Percentiles rank a stretch among this genome's conserved stretches.
Evolutionary conservation across 1,284 basidiomycete genomes (phyloP).

Genomic region (Microstroma glucosiphilum): DNA sequence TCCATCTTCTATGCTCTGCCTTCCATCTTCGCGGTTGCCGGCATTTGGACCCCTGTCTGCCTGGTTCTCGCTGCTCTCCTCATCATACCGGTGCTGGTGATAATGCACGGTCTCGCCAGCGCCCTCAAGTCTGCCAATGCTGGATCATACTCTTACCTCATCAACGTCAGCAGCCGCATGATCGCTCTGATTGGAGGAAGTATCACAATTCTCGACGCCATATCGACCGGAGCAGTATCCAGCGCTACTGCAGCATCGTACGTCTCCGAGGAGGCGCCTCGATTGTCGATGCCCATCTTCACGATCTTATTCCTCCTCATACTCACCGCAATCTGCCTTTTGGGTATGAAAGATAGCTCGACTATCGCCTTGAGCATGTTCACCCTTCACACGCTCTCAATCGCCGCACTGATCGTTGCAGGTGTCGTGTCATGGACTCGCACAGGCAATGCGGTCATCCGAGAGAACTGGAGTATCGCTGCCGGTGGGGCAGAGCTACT

Average conservation of each 20-base stretch:
- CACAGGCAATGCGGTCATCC: constrained; percentile 20
- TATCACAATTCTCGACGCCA: constrained; percentile 31
- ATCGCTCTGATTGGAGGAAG: constrained; percentile 29
- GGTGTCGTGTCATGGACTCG: constrained; percentile 26
- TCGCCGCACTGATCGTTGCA: constrained; percentile 31
- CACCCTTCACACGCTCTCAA: constrained; percentile 26
- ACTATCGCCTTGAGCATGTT: constrained; percentile 32
- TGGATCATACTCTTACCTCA: constrained; percentile 30
- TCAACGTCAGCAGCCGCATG: constrained; percentile 22
- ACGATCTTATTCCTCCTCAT: constrained; percentile 27
- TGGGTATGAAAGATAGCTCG: constrained; percentile 29
- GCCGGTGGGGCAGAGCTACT: constrained; percentile 11
- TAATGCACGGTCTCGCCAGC: constrained; percentile 32
- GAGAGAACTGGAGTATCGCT: constrained; percentile 24
- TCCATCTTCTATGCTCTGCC: constrained; percentile 38
- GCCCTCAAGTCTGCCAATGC: constrained; percentile 27
- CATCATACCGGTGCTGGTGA: constrained; percentile 31
- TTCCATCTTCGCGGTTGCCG: constrained; percentile 24
- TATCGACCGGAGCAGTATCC: constrained; percentile 33
- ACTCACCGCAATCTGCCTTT: constrained; percentile 19
- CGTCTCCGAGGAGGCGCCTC: constrained; percentile 16
- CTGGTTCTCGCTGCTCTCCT: constrained; percentile 31
- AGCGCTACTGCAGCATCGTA: constrained; percentile 32
- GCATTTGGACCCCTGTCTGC: constrained; percentile 23
- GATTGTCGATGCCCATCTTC: constrained; percentile 6